Conservation (phyloP, 208 protist genomes). For the Novymonas esmeraldas region DNA sequence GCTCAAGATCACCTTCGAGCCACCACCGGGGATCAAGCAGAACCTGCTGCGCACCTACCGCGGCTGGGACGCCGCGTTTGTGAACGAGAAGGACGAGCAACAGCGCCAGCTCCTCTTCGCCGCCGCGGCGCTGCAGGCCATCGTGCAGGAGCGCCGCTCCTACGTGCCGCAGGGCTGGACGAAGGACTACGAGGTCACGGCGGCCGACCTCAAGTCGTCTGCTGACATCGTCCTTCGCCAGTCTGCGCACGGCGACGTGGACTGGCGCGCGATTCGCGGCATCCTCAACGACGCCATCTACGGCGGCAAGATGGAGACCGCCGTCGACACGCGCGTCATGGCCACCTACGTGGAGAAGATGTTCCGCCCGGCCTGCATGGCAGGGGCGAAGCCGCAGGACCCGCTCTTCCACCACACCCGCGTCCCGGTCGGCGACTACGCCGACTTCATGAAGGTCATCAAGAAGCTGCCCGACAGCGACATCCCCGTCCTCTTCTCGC, state of each 20-base stretch:
- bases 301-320: conserved; percentile 96
- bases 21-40: conserved; percentile 95
- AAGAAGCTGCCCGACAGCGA: conserved; percentile 91
- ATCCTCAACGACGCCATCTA: conserved; percentile 96
- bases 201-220: conserved; percentile 93
- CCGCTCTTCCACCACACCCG: conserved; percentile 63
- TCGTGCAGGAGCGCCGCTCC: conserved; percentile 96
- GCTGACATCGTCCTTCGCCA: conserved; percentile 91
- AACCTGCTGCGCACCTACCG: conserved; percentile 96
- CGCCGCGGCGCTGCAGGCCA: conserved; percentile 95
- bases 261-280: conserved; percentile 94
- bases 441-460: conserved; percentile 83
- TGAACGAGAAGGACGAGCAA: conserved; percentile 57
- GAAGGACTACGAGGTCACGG: conserved; percentile 97
- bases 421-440: conserved; percentile 68
- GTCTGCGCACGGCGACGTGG: conserved; percentile 44
- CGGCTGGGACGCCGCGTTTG: conserved; percentile 67
- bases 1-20: conserved; percentile 97
- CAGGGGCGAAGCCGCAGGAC: conserved; percentile 56
- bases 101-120: conserved; percentile 94
- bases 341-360: conserved; percentile 91
- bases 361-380: conserved; percentile 77
- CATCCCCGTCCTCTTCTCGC: conserved; percentile 90
- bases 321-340: conserved; percentile 93
- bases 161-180: conserved; percentile 98